These are phyloP conservation scores for Anthracocystis panici-leucophaei DNA, from an alignment of 1,284 basidiomycete genomes.

Conservation along the genomic window DNA sequence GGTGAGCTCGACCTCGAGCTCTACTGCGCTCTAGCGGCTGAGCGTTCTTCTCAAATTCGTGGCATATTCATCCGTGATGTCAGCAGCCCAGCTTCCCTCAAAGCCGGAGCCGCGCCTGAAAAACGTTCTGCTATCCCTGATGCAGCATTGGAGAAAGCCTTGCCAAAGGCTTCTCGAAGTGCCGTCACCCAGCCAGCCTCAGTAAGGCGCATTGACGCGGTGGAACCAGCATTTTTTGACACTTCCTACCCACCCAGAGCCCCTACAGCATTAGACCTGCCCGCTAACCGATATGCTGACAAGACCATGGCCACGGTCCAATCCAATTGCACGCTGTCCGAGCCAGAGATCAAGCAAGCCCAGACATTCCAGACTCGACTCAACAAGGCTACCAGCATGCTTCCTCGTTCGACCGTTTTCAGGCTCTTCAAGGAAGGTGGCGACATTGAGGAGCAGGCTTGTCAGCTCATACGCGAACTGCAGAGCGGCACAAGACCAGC, in stretches of 20 bases:
- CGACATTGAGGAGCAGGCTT: constrained; percentile 41
- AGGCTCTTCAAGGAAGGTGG: constrained; percentile 44
- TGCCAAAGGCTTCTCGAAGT: constrained; percentile 29
- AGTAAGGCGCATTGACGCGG: constrained; percentile 8
- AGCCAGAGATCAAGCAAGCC: constrained; percentile 37
- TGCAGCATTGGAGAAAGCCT: not conserved
- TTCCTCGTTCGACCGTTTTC: constrained; percentile 51
- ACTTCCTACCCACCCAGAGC: constrained; percentile 39
- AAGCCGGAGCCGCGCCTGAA: not conserved
- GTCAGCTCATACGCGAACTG: constrained; percentile 44
- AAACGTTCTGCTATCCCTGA: not conserved
- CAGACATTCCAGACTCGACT: constrained; percentile 45
- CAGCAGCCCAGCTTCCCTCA: constrained; percentile 20
- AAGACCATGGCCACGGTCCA: constrained; percentile 4
- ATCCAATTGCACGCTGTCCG: constrained; percentile 23
- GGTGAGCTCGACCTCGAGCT: constrained; percentile 67
- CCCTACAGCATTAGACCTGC: constrained; percentile 26
- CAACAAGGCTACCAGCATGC: constrained; percentile 41
- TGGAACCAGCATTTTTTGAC: constrained; percentile 29
- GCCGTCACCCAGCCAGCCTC: constrained; percentile 27
- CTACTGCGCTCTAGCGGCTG: constrained; percentile 59
- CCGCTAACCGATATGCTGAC: constrained; percentile 17
- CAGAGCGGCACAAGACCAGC: constrained; percentile 47
- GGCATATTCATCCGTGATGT: constrained; percentile 66
- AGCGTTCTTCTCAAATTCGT: constrained; percentile 56